Conservation (phyloP, 805 yeast species). For the Lipomyces chichibuensis region DNA sequence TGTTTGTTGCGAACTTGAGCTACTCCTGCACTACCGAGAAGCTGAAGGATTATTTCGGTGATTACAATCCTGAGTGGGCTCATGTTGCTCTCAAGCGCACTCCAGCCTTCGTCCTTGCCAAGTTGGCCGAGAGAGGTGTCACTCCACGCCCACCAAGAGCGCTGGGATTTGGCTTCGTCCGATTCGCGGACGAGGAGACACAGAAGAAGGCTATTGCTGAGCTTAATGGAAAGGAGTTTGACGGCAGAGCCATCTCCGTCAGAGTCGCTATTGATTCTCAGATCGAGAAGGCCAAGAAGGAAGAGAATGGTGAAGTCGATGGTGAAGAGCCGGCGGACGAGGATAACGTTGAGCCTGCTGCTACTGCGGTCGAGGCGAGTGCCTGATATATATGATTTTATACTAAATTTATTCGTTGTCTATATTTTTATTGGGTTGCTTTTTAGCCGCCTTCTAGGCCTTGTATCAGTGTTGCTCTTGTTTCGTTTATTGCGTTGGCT, state of each 20-base stretch:
- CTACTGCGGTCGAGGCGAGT: conserved; percentile 16
- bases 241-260: conserved; percentile 67
- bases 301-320: conserved; percentile 14
- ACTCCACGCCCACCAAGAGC: conserved; percentile 54
- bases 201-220: conserved; percentile 73
- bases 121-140: conserved; percentile 52
- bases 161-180: conserved; percentile 66
- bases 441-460: neutral
- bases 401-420: neutral
- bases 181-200: conserved; percentile 60
- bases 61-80: conserved; percentile 58
- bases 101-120: conserved; percentile 51
- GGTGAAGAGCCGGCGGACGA: conserved; percentile 10
- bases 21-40: conserved; percentile 44
- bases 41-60: conserved; percentile 40
- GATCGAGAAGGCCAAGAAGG: conserved; percentile 38
- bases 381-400: neutral
- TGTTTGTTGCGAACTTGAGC: conserved; percentile 65
- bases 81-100: conserved; percentile 60
- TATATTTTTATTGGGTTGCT: neutral
- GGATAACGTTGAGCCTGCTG: conserved; percentile 17
- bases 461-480: conserved; percentile 4
- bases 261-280: conserved; percentile 70
- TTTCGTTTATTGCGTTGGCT: neutral
- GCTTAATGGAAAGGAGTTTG: conserved; percentile 62